Evolutionary conservation across 2,329 filamentous ascomycete species (phyloP), one percentile per base, ranked within the genome.

Genomic region (Tolypocladium nubicola): DNA sequence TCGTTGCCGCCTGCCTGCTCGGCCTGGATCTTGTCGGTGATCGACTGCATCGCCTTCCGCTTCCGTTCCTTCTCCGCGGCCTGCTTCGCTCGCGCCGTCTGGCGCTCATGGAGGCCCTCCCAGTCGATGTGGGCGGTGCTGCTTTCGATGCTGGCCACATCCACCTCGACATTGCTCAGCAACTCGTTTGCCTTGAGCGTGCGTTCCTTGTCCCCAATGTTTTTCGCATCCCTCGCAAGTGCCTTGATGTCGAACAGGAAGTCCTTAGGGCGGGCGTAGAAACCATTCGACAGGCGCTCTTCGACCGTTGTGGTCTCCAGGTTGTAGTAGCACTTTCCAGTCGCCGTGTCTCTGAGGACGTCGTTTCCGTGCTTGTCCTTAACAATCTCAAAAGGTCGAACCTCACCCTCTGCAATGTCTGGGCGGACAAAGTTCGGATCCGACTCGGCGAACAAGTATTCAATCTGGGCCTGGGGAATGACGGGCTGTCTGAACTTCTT

Each of bases 251-350:
- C 94, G 45, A 86, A 85, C 54, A 96, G 74, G 68, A 97, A 99
- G 68, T 97, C 93, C 65, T 87, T 87, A 0, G 92, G 90, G 13
- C 92, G 85, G 64, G 91, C 90, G 72, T 99, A 99, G 73, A 90
- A 99, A 6, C 94, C 94, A 69, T 99, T 97, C 5, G 91, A 95
- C 39, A 99, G 78, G n/a, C 94, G 86, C 69, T 96, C 91, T 74
- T 99, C 94, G 56, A 99, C 97, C 1, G 88, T 93, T 4, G 87
- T 87, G 13, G 93, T 89, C 67, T 97, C 92, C 52, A 99, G 77
- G 64, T 99, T 99, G 76, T 97, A 97, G 71, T 87, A 97, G 70
- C 92, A 94, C 70, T 94, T 96, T 58, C 85, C 85, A 1, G 85
- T 89, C 2, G 81, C 80, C 6, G 83, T 85, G 62, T 97, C 89